Evolutionary conservation across 2,329 filamentous ascomycete species (phyloP), one percentile per base, ranked within the genome.

Genomic region (Acephala macrosclerotiorum): DNA sequence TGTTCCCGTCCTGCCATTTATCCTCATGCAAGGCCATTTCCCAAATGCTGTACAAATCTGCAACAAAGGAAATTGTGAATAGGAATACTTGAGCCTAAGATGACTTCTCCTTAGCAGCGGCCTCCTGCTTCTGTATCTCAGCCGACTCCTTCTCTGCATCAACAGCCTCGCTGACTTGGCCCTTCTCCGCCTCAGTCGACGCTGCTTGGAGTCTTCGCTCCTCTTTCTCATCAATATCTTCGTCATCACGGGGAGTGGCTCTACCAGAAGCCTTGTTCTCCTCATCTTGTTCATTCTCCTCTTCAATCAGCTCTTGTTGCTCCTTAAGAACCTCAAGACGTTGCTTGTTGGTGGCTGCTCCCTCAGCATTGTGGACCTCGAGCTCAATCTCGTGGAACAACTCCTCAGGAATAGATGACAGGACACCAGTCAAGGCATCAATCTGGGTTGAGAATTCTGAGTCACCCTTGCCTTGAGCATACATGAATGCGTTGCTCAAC

Each of bases 371-470:
- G 85, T 97, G 93, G 11, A 99, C 94, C 82, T 99, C 96, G 36
- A 99, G 91, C 81, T 98, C 96, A 70, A 99, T 97, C 83, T 99
- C 96, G 84, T 99, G 96, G 92, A 96, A 99, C 47, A 99, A 86
- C 79, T 99, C 96, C 80, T 99, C 96, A 2, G 96, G 96, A 68
- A 99, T 98, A 67, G 92, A 94, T 47, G 93, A 96, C 47, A 99
- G 84, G 5, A 99, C 96, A 63, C 94, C 92, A 67, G 94, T 93
- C 58, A 99, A 87, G 0, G 96, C 94, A 72, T 97, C 94, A 66
- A 99, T 94, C 81, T 98, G 95, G 68, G 88, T 92, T 36, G 91
- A 89, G 74, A 96, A 92, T 75, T 97, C 93, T 58, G 85, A 83
- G 58, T 95, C 92, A 42, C 63, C 60, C 74, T 94, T 94, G 67